phyloP scores from a whole-genome alignment of 768 basidiomycete species.

The Rhodotorula kratochvilovae region DNA sequence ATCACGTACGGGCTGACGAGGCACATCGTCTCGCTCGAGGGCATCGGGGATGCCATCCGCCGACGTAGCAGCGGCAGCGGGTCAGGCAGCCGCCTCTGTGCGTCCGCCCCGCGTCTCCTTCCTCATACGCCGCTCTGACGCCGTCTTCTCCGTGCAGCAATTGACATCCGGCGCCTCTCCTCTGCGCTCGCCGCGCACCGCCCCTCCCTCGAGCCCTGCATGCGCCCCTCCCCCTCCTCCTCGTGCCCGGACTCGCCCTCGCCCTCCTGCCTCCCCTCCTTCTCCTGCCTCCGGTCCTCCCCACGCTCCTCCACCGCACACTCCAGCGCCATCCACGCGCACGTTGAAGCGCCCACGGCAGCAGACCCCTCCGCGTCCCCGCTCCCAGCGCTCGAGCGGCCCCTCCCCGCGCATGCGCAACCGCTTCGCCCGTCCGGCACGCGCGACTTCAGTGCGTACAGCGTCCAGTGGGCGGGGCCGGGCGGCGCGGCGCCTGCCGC shows the following conservation, averaged over 20 bases:
- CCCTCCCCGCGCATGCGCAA: too few species aligned
- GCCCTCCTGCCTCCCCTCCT: background rate
- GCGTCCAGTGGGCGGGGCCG: background rate
- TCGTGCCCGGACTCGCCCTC: background rate
- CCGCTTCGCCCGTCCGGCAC: too few species aligned
- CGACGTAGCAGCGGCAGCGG: slow-evolving; percentile 3
- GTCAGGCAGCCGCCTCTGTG: background rate
- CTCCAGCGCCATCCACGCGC: background rate
- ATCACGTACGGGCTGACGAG: slow-evolving; percentile 23
- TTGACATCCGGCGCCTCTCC: background rate
- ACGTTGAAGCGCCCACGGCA: background rate
- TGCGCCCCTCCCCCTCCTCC: too few species aligned
- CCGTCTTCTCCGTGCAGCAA: background rate
- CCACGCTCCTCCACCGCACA: background rate
- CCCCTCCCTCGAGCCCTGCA: background rate
- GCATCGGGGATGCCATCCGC: slow-evolving; percentile 2
- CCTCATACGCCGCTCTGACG: background rate
- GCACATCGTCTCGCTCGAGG: slow-evolving; percentile 15
- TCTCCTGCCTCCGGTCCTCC: background rate
- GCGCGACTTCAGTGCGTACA: background rate
- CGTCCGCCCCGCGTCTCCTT: background rate
- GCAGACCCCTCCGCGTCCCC: too few species aligned
- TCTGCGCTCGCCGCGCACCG: background rate
- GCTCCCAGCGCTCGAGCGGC: background rate
- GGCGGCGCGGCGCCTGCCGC: background rate